These are phyloP conservation scores for Diatrype stigma DNA, from an alignment of 2,329 filamentous ascomycete species.

Conservation along the genomic window DNA sequence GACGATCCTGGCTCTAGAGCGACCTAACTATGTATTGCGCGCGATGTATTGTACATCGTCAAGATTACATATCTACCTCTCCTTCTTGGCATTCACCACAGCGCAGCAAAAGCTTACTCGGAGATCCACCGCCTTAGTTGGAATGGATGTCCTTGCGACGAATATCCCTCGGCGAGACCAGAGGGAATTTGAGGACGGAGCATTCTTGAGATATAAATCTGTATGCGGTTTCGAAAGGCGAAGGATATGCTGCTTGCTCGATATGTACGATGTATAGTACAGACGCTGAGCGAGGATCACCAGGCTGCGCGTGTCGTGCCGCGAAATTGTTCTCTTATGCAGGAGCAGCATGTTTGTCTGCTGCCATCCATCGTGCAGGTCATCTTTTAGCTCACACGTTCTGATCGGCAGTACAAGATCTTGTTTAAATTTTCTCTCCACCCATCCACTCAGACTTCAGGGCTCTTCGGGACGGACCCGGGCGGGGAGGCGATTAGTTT, in stretches of 20 bases:
- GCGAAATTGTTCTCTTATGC: not conserved
- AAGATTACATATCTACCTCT: not conserved
- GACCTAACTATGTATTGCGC: too few species aligned
- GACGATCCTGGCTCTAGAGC: not conserved
- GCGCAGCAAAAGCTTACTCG: not conserved
- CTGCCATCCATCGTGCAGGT: not conserved
- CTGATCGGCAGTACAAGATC: not conserved
- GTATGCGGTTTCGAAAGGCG: not conserved
- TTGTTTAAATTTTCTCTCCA: not conserved
- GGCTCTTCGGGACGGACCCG: not conserved
- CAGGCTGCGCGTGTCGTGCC: not conserved
- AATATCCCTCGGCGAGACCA: not conserved
- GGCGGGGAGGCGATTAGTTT: not conserved
- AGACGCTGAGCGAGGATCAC: not conserved
- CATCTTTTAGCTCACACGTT: not conserved
- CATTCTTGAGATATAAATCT: not conserved
- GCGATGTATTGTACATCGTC: too few species aligned
- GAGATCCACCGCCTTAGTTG: not conserved
- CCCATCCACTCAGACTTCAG: not conserved
- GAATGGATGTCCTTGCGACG: not conserved
- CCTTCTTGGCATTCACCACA: not conserved
- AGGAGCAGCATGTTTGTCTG: not conserved
- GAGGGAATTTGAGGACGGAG: not conserved
- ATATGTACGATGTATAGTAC: not conserved
- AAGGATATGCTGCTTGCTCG: not conserved